Evolutionary conservation across 2,329 filamentous ascomycete species (phyloP).

Genomic region (Fusarium xylarioides): DNA sequence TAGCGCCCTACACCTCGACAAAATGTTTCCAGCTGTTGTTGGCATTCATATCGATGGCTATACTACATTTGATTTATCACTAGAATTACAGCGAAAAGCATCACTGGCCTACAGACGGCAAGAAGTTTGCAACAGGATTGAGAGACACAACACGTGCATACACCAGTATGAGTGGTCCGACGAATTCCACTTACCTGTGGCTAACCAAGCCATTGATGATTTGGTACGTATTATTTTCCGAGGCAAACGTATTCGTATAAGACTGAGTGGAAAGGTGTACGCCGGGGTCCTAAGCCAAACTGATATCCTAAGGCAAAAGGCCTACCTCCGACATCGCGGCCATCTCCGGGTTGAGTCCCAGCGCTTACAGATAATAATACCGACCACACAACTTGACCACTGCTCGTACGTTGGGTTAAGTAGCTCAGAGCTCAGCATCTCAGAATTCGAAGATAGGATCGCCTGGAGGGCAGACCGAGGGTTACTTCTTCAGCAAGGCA

Average conservation of each 20-base stretch:
- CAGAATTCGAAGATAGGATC: neutral
- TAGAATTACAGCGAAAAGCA: neutral
- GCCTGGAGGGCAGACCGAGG: neutral
- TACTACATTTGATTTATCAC: neutral
- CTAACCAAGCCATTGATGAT: neutral
- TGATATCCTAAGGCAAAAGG: neutral
- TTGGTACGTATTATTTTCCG: neutral
- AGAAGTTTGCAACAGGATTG: neutral
- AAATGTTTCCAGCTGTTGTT: neutral
- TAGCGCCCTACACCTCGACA: neutral
- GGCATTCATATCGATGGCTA: neutral
- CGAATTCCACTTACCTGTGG: neutral
- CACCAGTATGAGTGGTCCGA: neutral
- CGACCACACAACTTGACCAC: neutral
- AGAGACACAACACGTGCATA: neutral
- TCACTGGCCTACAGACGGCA: neutral
- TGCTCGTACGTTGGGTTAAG: neutral
- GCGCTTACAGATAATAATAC: neutral
- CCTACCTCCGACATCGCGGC: neutral
- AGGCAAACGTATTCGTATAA: neutral
- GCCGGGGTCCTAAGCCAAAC: neutral
- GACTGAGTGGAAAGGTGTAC: neutral
- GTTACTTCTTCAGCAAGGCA: slow-evolving; percentile 1
- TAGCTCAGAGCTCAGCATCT: neutral
- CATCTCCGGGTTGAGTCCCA: neutral